A percentile compares a stretch with the other conserved stretches of the same genome.
phyloP scores from a whole-genome alignment of 2,329 filamentous ascomycete genomes.

The Aspergillus neotritici region DNA sequence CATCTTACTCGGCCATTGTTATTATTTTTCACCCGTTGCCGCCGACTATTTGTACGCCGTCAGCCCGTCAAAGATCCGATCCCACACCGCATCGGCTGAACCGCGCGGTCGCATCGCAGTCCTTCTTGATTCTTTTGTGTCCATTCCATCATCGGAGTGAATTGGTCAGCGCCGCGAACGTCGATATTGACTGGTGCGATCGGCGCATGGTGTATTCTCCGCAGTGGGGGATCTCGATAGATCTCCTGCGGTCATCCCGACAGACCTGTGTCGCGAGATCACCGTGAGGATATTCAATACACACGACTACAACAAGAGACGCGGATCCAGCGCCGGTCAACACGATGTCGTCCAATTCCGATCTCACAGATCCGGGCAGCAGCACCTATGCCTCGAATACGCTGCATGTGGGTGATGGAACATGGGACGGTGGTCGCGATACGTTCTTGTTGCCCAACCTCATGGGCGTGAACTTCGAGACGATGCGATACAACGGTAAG shows the following conservation, averaged over 20 bases:
- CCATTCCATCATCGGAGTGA: too few species aligned
- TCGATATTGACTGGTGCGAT: constrained; percentile 10
- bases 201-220: constrained; percentile 41
- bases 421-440: constrained; percentile 58
- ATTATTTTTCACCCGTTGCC: too few species aligned
- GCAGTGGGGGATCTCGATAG: constrained; percentile 40
- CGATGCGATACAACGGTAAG: constrained; percentile 62
- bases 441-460: constrained; percentile 61
- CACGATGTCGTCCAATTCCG: constrained; percentile 29
- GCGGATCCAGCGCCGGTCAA: constrained; percentile 3
- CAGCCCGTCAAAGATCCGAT: too few species aligned
- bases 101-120: too few species aligned
- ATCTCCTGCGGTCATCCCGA: constrained; percentile 37
- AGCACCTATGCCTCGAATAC: constrained; percentile 58
- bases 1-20: too few species aligned
- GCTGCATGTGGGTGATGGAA: constrained; percentile 61
- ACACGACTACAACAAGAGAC: constrained; percentile 5
- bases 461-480: constrained; percentile 60
- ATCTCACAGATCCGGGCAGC: constrained; percentile 53
- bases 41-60: too few species aligned
- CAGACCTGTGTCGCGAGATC: constrained; percentile 34
- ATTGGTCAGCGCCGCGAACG: neutral
- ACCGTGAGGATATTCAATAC: neutral
- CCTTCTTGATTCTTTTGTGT: too few species aligned
- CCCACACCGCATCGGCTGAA: too few species aligned